Evolutionary conservation across 2,329 filamentous ascomycete species (phyloP), one percentile per base, ranked within the genome.

Genomic region (Diplodia sapinea): DNA sequence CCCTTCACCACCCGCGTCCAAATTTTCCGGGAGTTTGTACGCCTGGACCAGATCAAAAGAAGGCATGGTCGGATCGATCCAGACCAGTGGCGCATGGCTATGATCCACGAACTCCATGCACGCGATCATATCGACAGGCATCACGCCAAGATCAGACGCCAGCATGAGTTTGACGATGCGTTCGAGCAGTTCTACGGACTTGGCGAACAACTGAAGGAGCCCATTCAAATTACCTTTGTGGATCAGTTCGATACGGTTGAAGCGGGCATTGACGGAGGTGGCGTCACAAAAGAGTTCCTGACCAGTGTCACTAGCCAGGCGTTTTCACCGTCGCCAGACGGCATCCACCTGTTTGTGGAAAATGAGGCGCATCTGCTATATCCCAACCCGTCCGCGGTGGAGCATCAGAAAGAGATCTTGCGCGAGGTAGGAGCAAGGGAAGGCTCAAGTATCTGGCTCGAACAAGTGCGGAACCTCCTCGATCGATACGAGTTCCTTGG

Each of bases 261-360:
- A 79, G 94, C 94, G 13, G 95, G 95, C 11, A 98, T 99, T 66
- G 95, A 99, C 75, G 95, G 95, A 0, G 95, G 95, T 9, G 95
- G 95, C 70, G 95, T 99, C 9, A 97, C 94, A 1, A 99, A 99
- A 73, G 95, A 99, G 74, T 99, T 99, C 70, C 83, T 99, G 13
- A 97, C 90, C 0, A 95, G 91, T 70, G 88, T 97, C 59, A 96
- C 93, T 1, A 89, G 86, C 23, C 91, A 97, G 77, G 93, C 93
- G 0, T 96, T 98, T 75, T 86, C 85, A 70, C 83, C 86, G 1
- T 80, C 85, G 2, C 81, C 82, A 1, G 71, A 78, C 11, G 70
- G 70, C 29, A 81, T 86, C 17, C 83, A 85, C 51, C 86, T 96
- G 70, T 99, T 99, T 74, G 82, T 89, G 5, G 89, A 93, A 64